Conservation (phyloP, 2,329 filamentous ascomycete species). For the Chaetothyriales sp. region DNA sequence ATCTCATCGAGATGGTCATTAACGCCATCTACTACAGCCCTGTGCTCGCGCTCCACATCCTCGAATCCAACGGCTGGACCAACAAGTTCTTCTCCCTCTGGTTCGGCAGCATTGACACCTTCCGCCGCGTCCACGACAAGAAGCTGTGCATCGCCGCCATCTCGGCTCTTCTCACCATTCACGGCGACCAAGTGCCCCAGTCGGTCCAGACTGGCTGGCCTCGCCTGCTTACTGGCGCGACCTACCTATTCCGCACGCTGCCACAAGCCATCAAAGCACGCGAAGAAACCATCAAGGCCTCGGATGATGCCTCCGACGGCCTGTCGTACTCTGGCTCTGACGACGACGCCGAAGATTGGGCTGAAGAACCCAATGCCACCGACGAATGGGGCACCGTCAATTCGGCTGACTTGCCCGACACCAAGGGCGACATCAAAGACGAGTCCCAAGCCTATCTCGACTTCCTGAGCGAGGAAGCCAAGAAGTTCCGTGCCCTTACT, state of each 20-base stretch:
- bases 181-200: constrained; percentile 67
- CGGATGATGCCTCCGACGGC: constrained; percentile 43
- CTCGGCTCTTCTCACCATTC: constrained; percentile 65
- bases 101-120: constrained; percentile 92
- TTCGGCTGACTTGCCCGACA: constrained; percentile 46
- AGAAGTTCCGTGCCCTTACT: constrained; percentile 63
- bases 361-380: constrained; percentile 38
- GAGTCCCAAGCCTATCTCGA: constrained; percentile 91
- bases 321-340: constrained; percentile 50
- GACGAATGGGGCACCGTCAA: constrained; percentile 50
- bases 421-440: constrained; percentile 57
- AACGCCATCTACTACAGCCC: constrained; percentile 98
- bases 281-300: constrained; percentile 75
- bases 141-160: constrained; percentile 95
- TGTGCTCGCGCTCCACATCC: constrained; percentile 63
- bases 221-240: constrained; percentile 73
- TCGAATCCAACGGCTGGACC: constrained; percentile 89
- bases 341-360: constrained; percentile 73
- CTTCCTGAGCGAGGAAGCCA: constrained; percentile 87
- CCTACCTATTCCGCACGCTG: constrained; percentile 80
- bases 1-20: constrained; percentile 98
- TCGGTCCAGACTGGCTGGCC: constrained; percentile 95
- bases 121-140: constrained; percentile 93
- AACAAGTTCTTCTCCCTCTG: constrained; percentile 98
- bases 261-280: constrained; percentile 80